phyloP scores from a whole-genome alignment of 352 stramenopile genomes.

The Pythium insidiosum region DNA sequence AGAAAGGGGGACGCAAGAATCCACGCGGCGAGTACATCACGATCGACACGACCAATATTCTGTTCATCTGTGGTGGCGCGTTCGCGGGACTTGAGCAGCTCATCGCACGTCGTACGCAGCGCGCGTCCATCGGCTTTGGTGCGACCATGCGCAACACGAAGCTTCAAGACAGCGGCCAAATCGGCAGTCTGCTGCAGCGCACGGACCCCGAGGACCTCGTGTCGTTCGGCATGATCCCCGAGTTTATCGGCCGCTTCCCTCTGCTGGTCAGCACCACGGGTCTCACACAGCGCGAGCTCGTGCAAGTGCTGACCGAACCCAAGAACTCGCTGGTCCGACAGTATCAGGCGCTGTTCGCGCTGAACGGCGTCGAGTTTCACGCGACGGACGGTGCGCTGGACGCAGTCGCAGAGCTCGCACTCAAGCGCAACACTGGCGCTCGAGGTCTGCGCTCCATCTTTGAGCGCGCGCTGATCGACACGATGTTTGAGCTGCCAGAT shows the following conservation, averaged over 20 bases:
- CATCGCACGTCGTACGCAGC: slow-evolving; percentile 89
- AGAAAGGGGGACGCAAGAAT: slow-evolving; percentile 96
- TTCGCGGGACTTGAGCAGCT: slow-evolving; percentile 95
- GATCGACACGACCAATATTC: slow-evolving; percentile 98
- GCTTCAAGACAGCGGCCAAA: slow-evolving; percentile 70
- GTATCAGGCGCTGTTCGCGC: slow-evolving; percentile 95
- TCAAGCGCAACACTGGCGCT: slow-evolving; percentile 93
- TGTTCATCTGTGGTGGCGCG: slow-evolving; percentile 98
- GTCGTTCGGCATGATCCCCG: slow-evolving; percentile 96
- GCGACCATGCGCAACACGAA: slow-evolving; percentile 87
- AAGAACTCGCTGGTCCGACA: slow-evolving; percentile 98
- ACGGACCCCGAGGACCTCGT: slow-evolving; percentile 96
- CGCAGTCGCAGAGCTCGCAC: slow-evolving; percentile 90
- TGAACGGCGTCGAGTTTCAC: slow-evolving; percentile 96
- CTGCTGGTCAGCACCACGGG: slow-evolving; percentile 94
- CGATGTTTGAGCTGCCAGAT: slow-evolving; percentile 95
- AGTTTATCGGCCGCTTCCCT: slow-evolving; percentile 98
- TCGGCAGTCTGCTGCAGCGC: slow-evolving; percentile 88
- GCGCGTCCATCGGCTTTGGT: slow-evolving; percentile 96
- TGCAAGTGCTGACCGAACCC: slow-evolving; percentile 95
- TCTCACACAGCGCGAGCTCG: slow-evolving; percentile 87
- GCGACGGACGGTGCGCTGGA: slow-evolving; percentile 92
- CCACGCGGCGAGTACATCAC: slow-evolving; percentile 94
- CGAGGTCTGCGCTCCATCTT: slow-evolving; percentile 94
- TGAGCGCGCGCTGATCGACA: slow-evolving; percentile 92